Evolutionary conservation across 2,329 filamentous ascomycete species (phyloP).

Genomic region (Cordyceps fumosorosea): DNA sequence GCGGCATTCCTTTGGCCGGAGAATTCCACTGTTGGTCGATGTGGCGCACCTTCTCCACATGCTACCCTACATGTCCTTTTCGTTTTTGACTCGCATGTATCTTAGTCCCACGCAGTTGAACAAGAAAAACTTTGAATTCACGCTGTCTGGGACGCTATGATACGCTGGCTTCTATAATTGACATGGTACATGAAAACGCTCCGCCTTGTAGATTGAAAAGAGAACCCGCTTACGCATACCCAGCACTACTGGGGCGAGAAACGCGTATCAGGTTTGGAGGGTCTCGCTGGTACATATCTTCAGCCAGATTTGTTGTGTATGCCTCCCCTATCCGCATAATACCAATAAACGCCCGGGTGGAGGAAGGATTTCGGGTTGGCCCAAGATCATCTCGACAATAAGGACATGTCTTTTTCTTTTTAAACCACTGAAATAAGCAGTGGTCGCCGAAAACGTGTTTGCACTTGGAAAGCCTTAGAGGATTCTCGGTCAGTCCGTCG

Average conservation of each 20-base stretch:
- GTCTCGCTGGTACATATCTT: slow-evolving; percentile 3
- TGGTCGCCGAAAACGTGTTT: slow-evolving; percentile 58
- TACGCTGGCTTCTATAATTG: neutral
- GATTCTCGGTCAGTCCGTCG: slow-evolving; percentile 50
- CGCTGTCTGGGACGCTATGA: neutral
- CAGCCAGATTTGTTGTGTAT: neutral
- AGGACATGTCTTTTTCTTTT: slow-evolving; percentile 55
- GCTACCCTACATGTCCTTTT: too few relatives aligned
- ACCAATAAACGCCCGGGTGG: slow-evolving; percentile 24
- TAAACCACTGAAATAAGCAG: slow-evolving; percentile 61
- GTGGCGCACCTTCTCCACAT: too few relatives aligned
- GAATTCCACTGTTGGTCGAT: too few relatives aligned
- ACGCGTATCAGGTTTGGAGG: too few relatives aligned
- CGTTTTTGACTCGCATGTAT: too few relatives aligned
- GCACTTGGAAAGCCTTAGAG: slow-evolving; percentile 54
- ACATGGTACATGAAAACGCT: neutral
- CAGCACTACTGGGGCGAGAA: neutral
- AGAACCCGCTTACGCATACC: neutral
- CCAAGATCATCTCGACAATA: slow-evolving; percentile 55
- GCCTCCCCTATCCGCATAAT: slow-evolving; percentile 24
- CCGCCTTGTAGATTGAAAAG: neutral
- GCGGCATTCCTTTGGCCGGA: too few relatives aligned
- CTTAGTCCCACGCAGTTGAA: too few relatives aligned
- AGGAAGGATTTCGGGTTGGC: slow-evolving; percentile 34
- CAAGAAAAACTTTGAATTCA: neutral